These are phyloP conservation scores for Gentiana macrophylla DNA, from an alignment of 257 asterid species.

Conservation along the genomic window DNA sequence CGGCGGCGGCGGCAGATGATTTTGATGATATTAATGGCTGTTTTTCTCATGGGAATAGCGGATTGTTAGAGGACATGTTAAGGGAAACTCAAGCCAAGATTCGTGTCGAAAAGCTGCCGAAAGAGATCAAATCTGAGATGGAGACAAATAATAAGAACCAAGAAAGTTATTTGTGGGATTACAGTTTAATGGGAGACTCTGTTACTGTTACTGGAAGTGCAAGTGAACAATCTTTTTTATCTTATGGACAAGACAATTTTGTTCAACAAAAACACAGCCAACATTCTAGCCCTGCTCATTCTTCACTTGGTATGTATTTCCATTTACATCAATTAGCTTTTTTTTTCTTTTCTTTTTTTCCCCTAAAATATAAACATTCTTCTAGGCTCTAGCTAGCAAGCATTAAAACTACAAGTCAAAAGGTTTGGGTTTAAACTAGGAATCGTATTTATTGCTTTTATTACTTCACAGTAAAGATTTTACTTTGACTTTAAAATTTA, in stretches of 20 bases:
- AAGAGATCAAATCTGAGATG: not conserved
- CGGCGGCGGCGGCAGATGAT: slow-evolving; percentile 20
- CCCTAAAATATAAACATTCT: too few species aligned
- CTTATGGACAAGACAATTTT: slow-evolving; percentile 17
- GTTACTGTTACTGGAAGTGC: too few species aligned
- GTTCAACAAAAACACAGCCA: slow-evolving; percentile 15
- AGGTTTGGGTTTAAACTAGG: too few species aligned
- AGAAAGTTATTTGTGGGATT: slow-evolving; percentile 18
- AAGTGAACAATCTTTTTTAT: not conserved
- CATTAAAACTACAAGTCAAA: too few species aligned
- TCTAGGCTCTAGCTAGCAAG: too few species aligned
- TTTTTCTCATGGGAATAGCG: slow-evolving; percentile 22
- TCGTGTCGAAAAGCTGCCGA: slow-evolving; percentile 1
- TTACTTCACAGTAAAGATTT: too few species aligned
- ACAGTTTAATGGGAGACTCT: slow-evolving; percentile 8
- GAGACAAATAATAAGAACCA: not conserved
- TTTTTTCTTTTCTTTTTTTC: too few species aligned
- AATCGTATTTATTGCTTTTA: too few species aligned
- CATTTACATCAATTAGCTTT: too few species aligned
- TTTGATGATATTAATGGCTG: slow-evolving; percentile 12
- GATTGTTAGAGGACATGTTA: slow-evolving; percentile 45
- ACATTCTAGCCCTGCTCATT: slow-evolving; percentile 14
- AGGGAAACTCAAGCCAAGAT: slow-evolving; percentile 29
- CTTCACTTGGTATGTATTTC: slow-evolving; percentile 9
- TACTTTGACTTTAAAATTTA: too few species aligned